phyloP scores from a whole-genome alignment of 2,329 filamentous ascomycete species.

The Plenodomus lindquistii region DNA sequence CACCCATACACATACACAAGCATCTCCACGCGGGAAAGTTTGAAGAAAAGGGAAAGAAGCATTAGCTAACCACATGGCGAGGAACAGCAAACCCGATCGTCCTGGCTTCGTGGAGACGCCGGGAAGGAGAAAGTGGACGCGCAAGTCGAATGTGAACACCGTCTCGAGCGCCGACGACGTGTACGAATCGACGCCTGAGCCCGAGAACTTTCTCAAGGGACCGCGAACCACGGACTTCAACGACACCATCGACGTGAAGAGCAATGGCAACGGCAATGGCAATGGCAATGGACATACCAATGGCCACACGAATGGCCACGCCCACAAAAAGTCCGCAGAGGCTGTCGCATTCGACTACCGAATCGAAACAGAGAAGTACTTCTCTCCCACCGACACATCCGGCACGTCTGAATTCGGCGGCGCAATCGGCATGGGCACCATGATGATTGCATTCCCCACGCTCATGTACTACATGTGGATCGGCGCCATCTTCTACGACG shows the following conservation, averaged over 20 bases:
- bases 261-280: slow-evolving; percentile 37
- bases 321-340: slow-evolving; percentile 37
- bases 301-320: slow-evolving; percentile 20
- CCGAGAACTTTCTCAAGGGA: slow-evolving; percentile 27
- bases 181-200: slow-evolving; percentile 43
- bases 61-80: slow-evolving; percentile 22
- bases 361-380: slow-evolving; percentile 44
- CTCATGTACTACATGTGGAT: slow-evolving; percentile 99
- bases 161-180: slow-evolving; percentile 18
- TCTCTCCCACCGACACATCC: slow-evolving; percentile 46
- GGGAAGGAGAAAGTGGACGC: slow-evolving; percentile 47
- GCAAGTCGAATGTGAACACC: slow-evolving; percentile 45
- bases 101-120: slow-evolving; percentile 56
- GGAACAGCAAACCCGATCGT: slow-evolving; percentile 45
- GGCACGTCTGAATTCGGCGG: slow-evolving; percentile 83
- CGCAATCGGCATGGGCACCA: slow-evolving; percentile 72
- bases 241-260: slow-evolving; percentile 6
- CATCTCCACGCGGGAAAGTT: neutral
- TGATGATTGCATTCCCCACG: slow-evolving; percentile 92
- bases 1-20: neutral
- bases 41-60: neutral
- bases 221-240: slow-evolving; percentile 2
- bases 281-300: slow-evolving; percentile 37
- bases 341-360: slow-evolving; percentile 15
- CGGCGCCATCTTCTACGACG: slow-evolving; percentile 89